Conservation (phyloP, 306 rosid species). For the Mimosa pudica region DNA sequence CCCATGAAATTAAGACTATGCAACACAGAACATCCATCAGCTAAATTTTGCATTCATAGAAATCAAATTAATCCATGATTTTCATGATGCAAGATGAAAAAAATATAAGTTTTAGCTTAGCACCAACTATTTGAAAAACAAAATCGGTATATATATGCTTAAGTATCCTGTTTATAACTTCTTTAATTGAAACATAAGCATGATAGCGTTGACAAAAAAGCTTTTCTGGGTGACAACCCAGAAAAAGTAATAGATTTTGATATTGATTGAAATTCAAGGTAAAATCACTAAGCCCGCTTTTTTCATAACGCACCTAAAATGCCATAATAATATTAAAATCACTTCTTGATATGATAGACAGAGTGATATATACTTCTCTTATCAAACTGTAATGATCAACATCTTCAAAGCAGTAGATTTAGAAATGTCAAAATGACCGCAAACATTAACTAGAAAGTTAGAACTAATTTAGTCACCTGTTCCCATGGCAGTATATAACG, state of each 20-base stretch:
- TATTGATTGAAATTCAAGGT: background rate
- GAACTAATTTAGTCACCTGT: conserved; percentile 59
- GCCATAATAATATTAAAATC: background rate
- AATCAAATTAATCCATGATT: background rate
- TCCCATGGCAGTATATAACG: conserved; percentile 96
- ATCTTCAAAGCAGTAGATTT: conserved; percentile 2
- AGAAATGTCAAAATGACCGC: conserved; percentile 1
- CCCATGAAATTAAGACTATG: background rate
- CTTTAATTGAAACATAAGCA: background rate
- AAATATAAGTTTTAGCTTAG: conserved; percentile 4
- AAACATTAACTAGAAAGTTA: conserved; percentile 23
- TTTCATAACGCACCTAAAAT: background rate
- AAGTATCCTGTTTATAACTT: conserved; percentile 3
- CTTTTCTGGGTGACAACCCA: background rate
- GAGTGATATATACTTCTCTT: background rate
- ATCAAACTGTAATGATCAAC: background rate
- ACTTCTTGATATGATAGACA: conserved; percentile 15
- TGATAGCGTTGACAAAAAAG: conserved; percentile 6
- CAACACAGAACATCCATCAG: conserved; percentile 16
- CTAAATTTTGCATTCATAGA: conserved; percentile 8
- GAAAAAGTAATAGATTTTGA: background rate
- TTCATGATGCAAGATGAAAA: conserved; percentile 10
- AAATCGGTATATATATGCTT: background rate
- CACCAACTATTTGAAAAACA: conserved; percentile 11
- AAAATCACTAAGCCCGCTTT: background rate